phyloP scores from a whole-genome alignment of 306 rosid genomes.

The Pterocarpus macrocarpus region DNA sequence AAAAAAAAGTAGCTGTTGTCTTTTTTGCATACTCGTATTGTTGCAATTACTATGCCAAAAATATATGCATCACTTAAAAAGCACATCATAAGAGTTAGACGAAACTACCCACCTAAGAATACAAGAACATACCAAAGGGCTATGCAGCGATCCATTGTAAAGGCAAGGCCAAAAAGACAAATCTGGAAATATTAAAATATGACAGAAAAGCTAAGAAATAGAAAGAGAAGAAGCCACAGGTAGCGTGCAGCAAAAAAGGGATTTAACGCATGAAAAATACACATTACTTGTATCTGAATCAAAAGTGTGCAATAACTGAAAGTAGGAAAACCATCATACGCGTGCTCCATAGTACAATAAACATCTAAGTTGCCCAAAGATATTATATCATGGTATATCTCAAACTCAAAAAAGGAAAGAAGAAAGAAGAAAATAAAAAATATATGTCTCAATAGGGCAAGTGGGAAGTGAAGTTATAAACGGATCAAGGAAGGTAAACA shows the following conservation, averaged over 20 bases:
- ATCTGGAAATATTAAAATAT: constrained; percentile 61
- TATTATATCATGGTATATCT: background rate
- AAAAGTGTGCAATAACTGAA: constrained; percentile 20
- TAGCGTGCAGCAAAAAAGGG: background rate
- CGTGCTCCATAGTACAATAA: constrained; percentile 21
- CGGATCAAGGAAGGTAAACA: constrained; percentile 25
- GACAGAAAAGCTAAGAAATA: constrained; percentile 40
- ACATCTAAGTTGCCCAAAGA: background rate
- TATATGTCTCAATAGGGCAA: background rate
- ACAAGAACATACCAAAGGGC: constrained; percentile 76
- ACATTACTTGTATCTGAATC: constrained; percentile 21
- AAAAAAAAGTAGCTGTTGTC: background rate
- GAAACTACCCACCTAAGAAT: constrained; percentile 71
- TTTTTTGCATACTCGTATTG: constrained; percentile 17
- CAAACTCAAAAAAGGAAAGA: constrained; percentile 5
- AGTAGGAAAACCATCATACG: background rate
- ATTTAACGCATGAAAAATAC: constrained; percentile 31
- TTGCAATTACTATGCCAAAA: background rate
- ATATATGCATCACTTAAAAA: constrained; percentile 14
- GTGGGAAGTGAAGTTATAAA: background rate
- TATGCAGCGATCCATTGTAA: constrained; percentile 78
- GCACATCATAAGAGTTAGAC: background rate
- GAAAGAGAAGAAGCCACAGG: constrained; percentile 25
- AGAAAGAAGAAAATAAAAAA: background rate
- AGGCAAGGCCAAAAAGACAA: constrained; percentile 75